phyloP scores from a whole-genome alignment of 2,329 filamentous ascomycete species.

The Ophioceras dolichostomum region DNA sequence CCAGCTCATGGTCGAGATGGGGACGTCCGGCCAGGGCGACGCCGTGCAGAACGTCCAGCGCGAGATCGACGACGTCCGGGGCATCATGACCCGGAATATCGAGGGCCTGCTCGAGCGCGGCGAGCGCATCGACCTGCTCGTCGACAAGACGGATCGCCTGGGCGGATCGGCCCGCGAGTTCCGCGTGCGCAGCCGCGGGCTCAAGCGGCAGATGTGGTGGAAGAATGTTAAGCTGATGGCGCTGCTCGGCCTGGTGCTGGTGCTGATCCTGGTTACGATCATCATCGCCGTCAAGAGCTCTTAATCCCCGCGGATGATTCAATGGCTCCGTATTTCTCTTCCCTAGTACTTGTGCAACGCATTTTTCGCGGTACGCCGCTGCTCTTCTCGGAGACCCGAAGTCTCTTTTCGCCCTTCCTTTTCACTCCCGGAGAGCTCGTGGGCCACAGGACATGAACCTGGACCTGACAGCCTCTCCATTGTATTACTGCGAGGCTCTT shows the following conservation, averaged over 20 bases:
- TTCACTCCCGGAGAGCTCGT: too few species aligned
- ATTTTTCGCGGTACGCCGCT: too few species aligned
- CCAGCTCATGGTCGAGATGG: constrained; percentile 70
- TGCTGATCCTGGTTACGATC: constrained; percentile 42
- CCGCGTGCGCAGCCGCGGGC: constrained; percentile 68
- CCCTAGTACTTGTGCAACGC: too few species aligned
- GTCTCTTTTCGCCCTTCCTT: too few species aligned
- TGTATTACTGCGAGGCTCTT: too few species aligned
- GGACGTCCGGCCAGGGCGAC: constrained; percentile 66
- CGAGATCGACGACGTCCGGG: constrained; percentile 85
- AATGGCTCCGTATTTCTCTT: too few species aligned
- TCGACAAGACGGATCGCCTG: constrained; percentile 91
- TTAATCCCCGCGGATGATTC: too few species aligned
- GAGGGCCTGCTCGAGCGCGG: constrained; percentile 80
- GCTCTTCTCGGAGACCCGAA: too few species aligned
- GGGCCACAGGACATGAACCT: too few species aligned
- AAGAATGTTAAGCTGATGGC: constrained; percentile 96
- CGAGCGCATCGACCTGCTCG: constrained; percentile 78
- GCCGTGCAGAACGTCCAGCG: constrained; percentile 71
- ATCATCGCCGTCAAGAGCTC: constrained; percentile 39
- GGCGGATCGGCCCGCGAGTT: constrained; percentile 87
- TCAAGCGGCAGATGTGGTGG: constrained; percentile 98
- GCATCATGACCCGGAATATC: constrained; percentile 94
- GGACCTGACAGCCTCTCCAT: too few species aligned
- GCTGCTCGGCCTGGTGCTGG: constrained; percentile 57